phyloP scores from a whole-genome alignment of 2,329 filamentous ascomycete species.

The Fusarium vanettenii region DNA sequence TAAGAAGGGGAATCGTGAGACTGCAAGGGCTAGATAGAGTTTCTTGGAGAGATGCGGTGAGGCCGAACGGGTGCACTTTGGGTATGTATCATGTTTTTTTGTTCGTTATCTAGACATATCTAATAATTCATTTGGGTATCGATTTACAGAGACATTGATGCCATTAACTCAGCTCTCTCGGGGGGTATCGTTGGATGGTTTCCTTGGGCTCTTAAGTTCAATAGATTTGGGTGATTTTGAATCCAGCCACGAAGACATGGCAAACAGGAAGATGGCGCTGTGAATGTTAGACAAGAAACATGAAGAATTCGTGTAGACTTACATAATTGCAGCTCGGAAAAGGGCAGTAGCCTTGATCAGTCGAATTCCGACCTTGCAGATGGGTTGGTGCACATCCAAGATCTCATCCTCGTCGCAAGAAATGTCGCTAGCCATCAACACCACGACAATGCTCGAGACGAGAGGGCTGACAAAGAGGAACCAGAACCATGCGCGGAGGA shows the following conservation, averaged over 20 bases:
- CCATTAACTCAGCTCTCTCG: not conserved
- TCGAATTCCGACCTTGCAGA: slow-evolving; percentile 29
- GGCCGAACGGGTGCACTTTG: not conserved
- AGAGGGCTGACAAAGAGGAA: slow-evolving; percentile 29
- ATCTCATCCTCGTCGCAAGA: slow-evolving; percentile 21
- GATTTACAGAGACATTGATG: not conserved
- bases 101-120: not conserved
- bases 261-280: slow-evolving; percentile 31
- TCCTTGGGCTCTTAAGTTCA: not conserved
- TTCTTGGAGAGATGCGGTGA: not conserved
- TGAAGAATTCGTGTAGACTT: not conserved
- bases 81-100: not conserved
- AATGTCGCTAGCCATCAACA: slow-evolving; percentile 33
- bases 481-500: slow-evolving; percentile 27
- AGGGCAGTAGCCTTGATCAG: slow-evolving; percentile 33
- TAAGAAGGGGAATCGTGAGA: not conserved
- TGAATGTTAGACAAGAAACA: not conserved
- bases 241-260: slow-evolving; percentile 30
- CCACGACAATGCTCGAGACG: slow-evolving; percentile 14
- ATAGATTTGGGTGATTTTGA: not conserved
- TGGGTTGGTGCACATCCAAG: slow-evolving; percentile 25
- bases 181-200: not conserved
- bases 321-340: slow-evolving; percentile 31
- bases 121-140: not conserved
- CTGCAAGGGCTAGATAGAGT: not conserved